Conservation (phyloP, 129 eudicot species). For the Pittosporum tobira region DNA sequence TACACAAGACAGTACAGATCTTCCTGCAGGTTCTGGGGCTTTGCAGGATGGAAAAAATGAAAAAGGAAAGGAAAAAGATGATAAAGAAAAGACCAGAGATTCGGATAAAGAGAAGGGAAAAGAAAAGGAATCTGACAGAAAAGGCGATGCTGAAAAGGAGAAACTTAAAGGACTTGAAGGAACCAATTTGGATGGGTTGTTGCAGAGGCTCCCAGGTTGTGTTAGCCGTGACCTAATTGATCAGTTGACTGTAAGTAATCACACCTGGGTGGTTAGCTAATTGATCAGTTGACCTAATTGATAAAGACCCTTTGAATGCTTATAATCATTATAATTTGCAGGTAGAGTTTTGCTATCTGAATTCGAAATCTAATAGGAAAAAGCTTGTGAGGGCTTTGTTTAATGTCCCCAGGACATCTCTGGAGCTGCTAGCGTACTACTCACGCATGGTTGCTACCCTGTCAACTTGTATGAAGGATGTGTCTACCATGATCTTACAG, state of each 20-base stretch:
- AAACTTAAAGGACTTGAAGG: conserved; percentile 88
- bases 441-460: conserved; percentile 97
- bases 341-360: conserved; percentile 95
- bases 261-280: no score
- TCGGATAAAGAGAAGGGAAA: conserved; percentile 66
- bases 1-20: conserved; percentile 46
- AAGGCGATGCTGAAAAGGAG: conserved; percentile 71
- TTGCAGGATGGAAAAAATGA: conserved; percentile 41
- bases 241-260: conserved; percentile 60
- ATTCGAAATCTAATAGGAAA: conserved; percentile 80
- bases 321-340: conserved; percentile 25
- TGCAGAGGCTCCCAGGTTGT: conserved; percentile 92
- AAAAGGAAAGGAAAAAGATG: conserved; percentile 70
- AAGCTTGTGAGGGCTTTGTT: conserved; percentile 89
- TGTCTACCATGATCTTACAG: conserved; percentile 81
- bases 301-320: background rate
- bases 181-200: conserved; percentile 72
- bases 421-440: conserved; percentile 81
- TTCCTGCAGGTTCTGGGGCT: conserved; percentile 43
- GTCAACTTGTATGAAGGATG: conserved; percentile 92
- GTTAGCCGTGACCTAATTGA: conserved; percentile 97
- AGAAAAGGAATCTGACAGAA: conserved; percentile 65
- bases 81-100: conserved; percentile 49
- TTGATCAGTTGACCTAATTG: background rate
- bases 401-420: conserved; percentile 89